A percentile compares a stretch with the other conserved stretches of the same genome.
Conservation (phyloP, 2,329 filamentous ascomycete genomes). For the Talaromyces sp. region DNA sequence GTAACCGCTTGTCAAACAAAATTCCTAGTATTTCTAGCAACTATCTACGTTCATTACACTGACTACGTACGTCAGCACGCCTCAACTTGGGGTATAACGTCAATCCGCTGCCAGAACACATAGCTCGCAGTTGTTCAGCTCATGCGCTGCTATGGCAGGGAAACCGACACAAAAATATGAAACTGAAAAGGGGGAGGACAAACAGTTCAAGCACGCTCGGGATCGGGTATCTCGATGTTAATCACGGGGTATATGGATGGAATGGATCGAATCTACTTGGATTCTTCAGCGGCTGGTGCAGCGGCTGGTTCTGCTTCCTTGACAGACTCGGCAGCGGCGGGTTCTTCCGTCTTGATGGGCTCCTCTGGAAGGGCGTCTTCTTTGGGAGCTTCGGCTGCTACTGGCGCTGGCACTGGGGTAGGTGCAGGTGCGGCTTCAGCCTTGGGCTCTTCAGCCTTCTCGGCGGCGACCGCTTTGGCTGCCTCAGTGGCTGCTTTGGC, state of each 20-base stretch:
- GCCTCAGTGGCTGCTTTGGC: conserved; percentile 11
- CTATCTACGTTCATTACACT: not conserved
- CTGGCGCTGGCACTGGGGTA: not conserved
- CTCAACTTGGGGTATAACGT: conserved; percentile 23
- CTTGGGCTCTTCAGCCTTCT: conserved; percentile 19
- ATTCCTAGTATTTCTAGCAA: not conserved
- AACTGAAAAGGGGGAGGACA: not conserved
- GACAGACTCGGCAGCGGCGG: conserved; percentile 9
- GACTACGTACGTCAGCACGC: conserved; percentile 7
- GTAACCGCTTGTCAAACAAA: not conserved
- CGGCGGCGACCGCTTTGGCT: conserved; percentile 16
- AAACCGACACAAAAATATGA: conserved; percentile 4
- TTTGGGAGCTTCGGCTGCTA: conserved; percentile 19
- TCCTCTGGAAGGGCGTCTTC: conserved; percentile 20
- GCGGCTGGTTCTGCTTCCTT: conserved; percentile 12
- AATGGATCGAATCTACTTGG: conserved; percentile 13
- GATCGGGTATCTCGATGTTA: conserved; percentile 20
- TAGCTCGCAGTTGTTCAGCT: not conserved
- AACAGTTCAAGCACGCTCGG: conserved; percentile 14
- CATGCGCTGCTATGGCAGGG: not conserved
- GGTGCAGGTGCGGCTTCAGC: not conserved
- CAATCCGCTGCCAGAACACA: not conserved
- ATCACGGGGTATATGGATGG: conserved; percentile 13
- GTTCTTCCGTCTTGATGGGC: conserved; percentile 13
- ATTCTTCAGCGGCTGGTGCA: conserved; percentile 14